Conservation (phyloP, 1,139 yeast species). For the Trichomonascaceae sp. region DNA sequence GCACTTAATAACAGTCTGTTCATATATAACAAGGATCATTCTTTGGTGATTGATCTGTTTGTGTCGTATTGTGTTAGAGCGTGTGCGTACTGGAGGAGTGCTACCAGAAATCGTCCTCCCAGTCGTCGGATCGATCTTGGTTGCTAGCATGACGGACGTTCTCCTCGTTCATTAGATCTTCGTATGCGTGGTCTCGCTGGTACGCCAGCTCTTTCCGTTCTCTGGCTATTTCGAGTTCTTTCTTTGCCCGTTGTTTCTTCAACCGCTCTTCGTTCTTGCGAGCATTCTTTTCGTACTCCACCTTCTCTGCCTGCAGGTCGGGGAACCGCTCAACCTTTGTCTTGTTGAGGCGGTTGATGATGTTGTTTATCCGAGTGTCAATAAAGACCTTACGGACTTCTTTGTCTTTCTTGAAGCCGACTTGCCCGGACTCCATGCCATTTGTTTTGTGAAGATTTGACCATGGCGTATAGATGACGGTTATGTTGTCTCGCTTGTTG, state of each 20-base stretch:
- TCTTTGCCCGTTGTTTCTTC: conserved; percentile 21
- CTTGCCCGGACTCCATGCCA: conserved; percentile 77
- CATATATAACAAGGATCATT: background rate
- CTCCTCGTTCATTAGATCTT: conserved; percentile 42
- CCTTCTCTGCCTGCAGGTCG: conserved; percentile 30
- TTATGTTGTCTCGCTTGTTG: conserved; percentile 55
- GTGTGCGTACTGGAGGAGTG: too few species aligned
- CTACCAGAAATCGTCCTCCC: conserved; percentile 58
- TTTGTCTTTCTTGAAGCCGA: conserved; percentile 49
- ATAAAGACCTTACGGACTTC: conserved; percentile 45
- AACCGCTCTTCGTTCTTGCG: conserved; percentile 25
- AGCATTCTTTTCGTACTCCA: conserved; percentile 27
- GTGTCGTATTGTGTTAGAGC: background rate
- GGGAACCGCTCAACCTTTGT: conserved; percentile 49
- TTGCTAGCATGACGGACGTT: conserved; percentile 37
- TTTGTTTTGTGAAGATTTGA: conserved; percentile 57
- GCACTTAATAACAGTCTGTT: conserved; percentile 1
- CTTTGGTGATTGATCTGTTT: background rate
- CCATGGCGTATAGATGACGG: conserved; percentile 69
- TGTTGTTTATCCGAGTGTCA: conserved; percentile 45
- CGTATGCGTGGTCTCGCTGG: conserved; percentile 37
- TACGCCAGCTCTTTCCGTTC: conserved; percentile 22
- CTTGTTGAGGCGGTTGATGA: conserved; percentile 53
- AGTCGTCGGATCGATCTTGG: conserved; percentile 43
- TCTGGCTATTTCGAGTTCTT: conserved; percentile 18